Base-by-base conservation (phyloP, 129 eudicot species). In the Flaveria bidentis region DNA sequence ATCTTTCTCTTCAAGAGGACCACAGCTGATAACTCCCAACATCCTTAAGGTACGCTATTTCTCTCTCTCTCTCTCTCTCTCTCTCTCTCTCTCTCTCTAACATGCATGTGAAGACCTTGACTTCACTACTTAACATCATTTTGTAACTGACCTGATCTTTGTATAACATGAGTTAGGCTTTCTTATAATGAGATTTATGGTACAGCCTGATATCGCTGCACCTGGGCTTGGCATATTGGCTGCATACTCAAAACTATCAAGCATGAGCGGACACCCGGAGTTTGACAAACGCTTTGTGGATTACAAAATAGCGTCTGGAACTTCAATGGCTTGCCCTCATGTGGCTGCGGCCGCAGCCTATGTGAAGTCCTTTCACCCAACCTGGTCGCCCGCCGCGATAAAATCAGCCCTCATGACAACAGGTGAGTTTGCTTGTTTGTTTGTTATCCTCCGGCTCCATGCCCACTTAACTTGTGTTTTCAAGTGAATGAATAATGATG, bases 321-420 rank as follows among this genome's bases (percentile, higher is more conserved):
- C 98, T 14, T 93, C 98, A 55, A 93, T 93, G 98, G 88, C 98
- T 69, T 74, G 84, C 74, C 98, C 98, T 47, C 98, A 93, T 80
- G 95, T 77, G 62, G 84, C 98, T 4, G 95, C 88, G 0, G 96
- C 98, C 56, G 91, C 92, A 0, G 98, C 98, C 75, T 92, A 92
- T 71, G 88, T 92, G 63, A 92, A 90, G 83, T 63, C 92, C 61
- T 89, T 89, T 77, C 96, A 83, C 75, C 96, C 92, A n/a, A 69
- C 76, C 9, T 92, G 98, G 98, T 92, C 98, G 9, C 87, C 91
- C 0, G 96, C 96, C 9, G 98, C 90, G 9, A 90, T 92, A 73
- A 93, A 82, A 73, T 93, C 98, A 5, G 98, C 97, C 78, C 92
- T 93, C 71, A 93, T 93, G 98, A 93, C 98, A 61, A 90, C 98